These are phyloP conservation scores for Trichomonas gallinae DNA, from an alignment of 208 protist species.

Conservation along the genomic window DNA sequence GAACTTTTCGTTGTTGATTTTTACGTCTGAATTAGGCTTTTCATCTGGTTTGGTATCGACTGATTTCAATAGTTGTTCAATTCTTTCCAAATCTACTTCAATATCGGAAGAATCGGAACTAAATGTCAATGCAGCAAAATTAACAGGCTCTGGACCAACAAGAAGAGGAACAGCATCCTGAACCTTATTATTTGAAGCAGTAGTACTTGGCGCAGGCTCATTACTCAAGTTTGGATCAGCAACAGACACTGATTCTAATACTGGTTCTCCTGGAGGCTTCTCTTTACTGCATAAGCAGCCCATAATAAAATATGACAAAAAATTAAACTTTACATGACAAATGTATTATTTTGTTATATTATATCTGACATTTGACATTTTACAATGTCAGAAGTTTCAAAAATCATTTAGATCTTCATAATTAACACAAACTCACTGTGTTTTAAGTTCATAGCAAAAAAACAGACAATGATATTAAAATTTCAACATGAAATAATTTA, in stretches of 20 bases:
- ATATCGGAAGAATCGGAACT: neutral
- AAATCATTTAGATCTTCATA: no score
- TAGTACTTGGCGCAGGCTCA: neutral
- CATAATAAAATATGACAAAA: no score
- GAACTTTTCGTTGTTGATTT: neutral
- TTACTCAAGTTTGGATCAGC: neutral
- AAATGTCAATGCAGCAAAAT: neutral
- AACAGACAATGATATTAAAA: no score
- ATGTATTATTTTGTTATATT: no score
- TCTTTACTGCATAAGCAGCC: neutral
- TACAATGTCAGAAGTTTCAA: no score
- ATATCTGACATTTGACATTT: no score
- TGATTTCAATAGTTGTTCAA: neutral
- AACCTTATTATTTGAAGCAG: neutral
- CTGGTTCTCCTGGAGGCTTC: neutral
- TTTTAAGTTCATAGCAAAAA: no score
- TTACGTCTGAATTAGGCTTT: neutral
- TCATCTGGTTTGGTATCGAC: neutral
- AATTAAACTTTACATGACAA: no score
- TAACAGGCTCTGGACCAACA: neutral
- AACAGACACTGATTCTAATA: neutral
- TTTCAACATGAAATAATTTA: no score
- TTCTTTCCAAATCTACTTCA: neutral
- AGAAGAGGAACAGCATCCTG: neutral
- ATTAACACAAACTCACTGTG: no score